phyloP scores from a whole-genome alignment of 2,329 filamentous ascomycete genomes.

The Claviceps digitariae region DNA sequence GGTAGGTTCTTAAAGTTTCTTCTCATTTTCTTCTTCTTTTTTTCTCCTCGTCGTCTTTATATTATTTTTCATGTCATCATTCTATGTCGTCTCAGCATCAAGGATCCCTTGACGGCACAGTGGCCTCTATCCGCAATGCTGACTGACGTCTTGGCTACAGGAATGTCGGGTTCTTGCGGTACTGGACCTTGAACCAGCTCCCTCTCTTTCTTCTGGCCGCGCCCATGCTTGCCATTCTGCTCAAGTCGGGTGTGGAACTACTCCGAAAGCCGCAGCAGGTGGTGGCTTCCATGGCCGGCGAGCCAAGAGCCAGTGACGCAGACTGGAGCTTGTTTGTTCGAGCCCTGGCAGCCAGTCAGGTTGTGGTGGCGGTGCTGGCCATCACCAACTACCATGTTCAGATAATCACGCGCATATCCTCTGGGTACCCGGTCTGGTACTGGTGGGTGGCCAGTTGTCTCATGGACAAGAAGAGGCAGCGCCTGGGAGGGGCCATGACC shows the following conservation, averaged over 20 bases:
- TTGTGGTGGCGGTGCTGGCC: conserved; percentile 56
- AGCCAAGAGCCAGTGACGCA: conserved; percentile 4
- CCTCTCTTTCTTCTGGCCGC: conserved; percentile 76
- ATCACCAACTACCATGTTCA: conserved; percentile 82
- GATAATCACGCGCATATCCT: conserved; percentile 80
- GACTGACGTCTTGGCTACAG: conserved; percentile 29
- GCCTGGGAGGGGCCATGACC: conserved; percentile 30
- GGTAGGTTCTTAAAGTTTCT: conserved; percentile 55
- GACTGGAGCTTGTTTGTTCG: conserved; percentile 22
- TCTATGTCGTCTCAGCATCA: too few relatives aligned
- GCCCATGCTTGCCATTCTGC: conserved; percentile 55
- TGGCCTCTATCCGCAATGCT: not conserved
- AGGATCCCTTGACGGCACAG: too few relatives aligned
- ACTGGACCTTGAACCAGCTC: conserved; percentile 79
- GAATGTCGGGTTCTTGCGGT: conserved; percentile 76
- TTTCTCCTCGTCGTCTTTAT: not conserved
- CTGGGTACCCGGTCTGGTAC: conserved; percentile 83
- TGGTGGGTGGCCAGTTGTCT: conserved; percentile 54
- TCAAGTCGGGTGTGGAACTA: conserved; percentile 41
- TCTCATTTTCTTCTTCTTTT: not conserved
- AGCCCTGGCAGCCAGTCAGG: conserved; percentile 58
- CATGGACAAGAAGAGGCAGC: conserved; percentile 17
- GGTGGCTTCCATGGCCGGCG: not conserved
- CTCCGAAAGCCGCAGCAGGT: conserved; percentile 12
- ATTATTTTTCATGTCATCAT: too few relatives aligned